Evolutionary conservation across 306 rosid species (phyloP), one percentile per base, ranked within the genome.

Genomic region (Pterocarpus santalinus): DNA sequence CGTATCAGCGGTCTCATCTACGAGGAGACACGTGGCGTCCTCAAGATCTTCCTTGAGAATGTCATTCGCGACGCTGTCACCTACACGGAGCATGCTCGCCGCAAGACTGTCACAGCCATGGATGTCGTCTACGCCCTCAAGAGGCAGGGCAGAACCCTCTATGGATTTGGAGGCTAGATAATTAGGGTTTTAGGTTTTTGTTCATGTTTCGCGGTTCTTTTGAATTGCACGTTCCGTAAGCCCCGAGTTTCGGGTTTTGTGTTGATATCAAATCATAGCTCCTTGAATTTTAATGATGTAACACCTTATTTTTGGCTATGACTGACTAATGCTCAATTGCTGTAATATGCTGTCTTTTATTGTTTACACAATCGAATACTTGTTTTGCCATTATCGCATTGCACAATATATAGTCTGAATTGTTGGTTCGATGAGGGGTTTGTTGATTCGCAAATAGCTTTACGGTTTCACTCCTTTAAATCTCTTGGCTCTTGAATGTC

Each of bases 131-230:
- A 87, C 0, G 88, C 90, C 0, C 53, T 87, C 44, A 87, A 87
- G 86, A 85, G 90, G 81, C 90, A 87, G 72, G 90, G 90, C 0
- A 85, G 90, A 17, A 87, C 90, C 8, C 90, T 87, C 1, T 87
- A 84, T 32, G 90, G 90, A 0, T 84, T 87, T 9, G 90, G 90
- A 2, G 88, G 90, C 1, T 87, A 75, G 67, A 39, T 0, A 34
- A 0, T 22, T 80, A 15, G 65, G 78, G 34, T 15, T 66, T 17
- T 16, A 2, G 64, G 22, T 2, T 35, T 63, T 0, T 53, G 58
- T 53, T 53, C 28, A 22, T 22, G 28, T 22, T 22, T 22, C 28
- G 28, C 28, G 28, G 28, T 22, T 22, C 28, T 22, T 22, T 22
- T 22, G 28, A 22, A 22, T 22, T 22, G 28, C 28, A 22, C 28